These are phyloP conservation scores for Kuraishia cidri DNA, from an alignment of 805 yeast species.

Conservation along the genomic window DNA sequence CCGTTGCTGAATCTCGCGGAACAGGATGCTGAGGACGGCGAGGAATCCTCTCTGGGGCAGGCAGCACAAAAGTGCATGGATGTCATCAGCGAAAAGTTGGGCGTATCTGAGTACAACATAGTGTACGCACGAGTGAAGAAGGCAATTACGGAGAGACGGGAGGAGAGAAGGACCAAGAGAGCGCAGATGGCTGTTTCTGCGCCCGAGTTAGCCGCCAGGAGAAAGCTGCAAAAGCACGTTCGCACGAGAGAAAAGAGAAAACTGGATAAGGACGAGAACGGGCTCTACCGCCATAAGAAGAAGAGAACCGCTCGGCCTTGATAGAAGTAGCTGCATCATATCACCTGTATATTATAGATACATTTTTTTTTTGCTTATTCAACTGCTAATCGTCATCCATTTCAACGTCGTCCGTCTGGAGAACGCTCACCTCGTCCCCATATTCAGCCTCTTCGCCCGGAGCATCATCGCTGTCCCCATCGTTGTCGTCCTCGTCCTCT, in stretches of 20 bases:
- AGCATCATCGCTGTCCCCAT: conserved; percentile 1
- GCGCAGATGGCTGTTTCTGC: conserved; percentile 68
- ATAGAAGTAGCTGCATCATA: not conserved
- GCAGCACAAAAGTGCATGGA: conserved; percentile 59
- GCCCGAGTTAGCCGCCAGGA: conserved; percentile 76
- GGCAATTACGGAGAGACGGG: conserved; percentile 50
- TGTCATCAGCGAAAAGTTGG: conserved; percentile 58
- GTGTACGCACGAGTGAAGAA: conserved; percentile 58
- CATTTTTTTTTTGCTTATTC: not conserved
- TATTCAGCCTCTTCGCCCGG: not conserved
- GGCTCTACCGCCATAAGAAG: conserved; percentile 60
- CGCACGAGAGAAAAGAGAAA: conserved; percentile 72
- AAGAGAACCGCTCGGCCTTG: conserved; percentile 27
- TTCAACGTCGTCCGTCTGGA: too few relatives aligned
- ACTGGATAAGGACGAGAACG: conserved; percentile 66
- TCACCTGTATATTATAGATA: conserved; percentile 3
- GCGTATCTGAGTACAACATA: conserved; percentile 58
- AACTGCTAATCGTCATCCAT: not conserved
- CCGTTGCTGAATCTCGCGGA: conserved; percentile 31
- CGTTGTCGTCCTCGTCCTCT: not conserved
- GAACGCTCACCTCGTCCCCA: not conserved
- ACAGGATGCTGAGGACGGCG: conserved; percentile 22
- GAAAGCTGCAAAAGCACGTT: conserved; percentile 69
- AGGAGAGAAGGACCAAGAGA: conserved; percentile 67
- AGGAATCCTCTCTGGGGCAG: conserved; percentile 40